Evolutionary conservation across 306 rosid species (phyloP), one percentile per base, ranked within the genome.

Genomic region (Vachellia collinsii): DNA sequence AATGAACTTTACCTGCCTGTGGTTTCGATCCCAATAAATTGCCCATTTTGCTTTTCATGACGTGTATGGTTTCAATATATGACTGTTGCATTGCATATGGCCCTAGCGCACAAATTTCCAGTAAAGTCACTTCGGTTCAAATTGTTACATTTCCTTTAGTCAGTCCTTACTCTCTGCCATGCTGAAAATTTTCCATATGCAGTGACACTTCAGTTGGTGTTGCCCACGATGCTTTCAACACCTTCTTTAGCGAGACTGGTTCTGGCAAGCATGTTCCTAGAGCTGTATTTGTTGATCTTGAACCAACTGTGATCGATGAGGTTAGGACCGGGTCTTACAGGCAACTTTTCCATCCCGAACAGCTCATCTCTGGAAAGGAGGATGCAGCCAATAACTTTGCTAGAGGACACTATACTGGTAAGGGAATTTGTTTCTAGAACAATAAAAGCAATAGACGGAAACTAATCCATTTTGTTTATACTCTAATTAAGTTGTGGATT

Each of bases 331-430:
- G 99, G 10, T 0, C 90, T 8, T 95, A 93, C 82, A 92, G 98
- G 66, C 99, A 95, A 38, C 98, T 95, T 59, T 94, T 94, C 81
- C 98, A 94, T 82, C 98, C 98, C 0, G 98, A 94, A 71, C 98
- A 94, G 80, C 97, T 95, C 73, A 95, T 95, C 79, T 93, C 99
- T 81, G 99, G 99, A 65, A 95, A 95, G 83, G 99, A 95, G 80
- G 99, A 95, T 66, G 99, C 99, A 37, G 99, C 99, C 19, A 95
- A 95, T 88, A 95, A 95, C 83, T 95, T 95, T 77, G 99, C 99
- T 4, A 84, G 99, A 46, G 99, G 99, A 5, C 99, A 95, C 76
- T 95, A 95, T 81, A 95, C 99, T 0, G 92, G 97, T 89, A 43
- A 44, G 74, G 29, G 54, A 43, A 22, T 23, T 70, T 70, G 74